Base-by-base conservation (phyloP, 2,329 filamentous ascomycete genomes). In the Paecilomyces dactylethromorphus region DNA sequence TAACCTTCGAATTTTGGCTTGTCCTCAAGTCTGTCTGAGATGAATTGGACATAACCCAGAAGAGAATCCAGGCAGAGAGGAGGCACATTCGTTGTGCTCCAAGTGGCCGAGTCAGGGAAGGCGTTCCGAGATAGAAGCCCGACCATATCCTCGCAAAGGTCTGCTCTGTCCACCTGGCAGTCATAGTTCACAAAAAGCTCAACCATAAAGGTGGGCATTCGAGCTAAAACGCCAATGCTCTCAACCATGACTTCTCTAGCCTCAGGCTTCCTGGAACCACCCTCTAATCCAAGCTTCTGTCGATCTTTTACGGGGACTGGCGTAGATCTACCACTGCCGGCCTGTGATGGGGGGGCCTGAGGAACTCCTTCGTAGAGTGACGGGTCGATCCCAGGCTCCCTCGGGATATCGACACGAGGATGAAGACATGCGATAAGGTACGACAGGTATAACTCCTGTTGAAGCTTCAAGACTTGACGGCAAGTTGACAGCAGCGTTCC, bases 141-240 rank as follows among this genome's bases (percentile, higher is more conserved):
- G 60, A 99, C 86, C 84, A 97, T 89, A 69, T 99, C 95, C 77
- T 96, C 90, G 69, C 94, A 99, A 4, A 99, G 78, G 76, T 99
- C 94, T 56, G 87, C 88, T 55, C 92, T 85, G 70, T 99, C 91
- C 56, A 91, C 87, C 69, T 97, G 92, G 69, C 93, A 99, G 74
- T 99, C 94, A 71, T 97, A 99, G 74, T 99, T 99, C 75, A 97
- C 87, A 71, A 97, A 99, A 7, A 99, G 82, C 73, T 99, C 95
- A 11, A 89, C 87, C 86, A 97, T 92, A 70, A 95, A 99, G 50
- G 87, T 92, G 0, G 94, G 92, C 80, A 99, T 96, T 50, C 95
- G 85, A 39, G 92, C 90, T 60, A 99, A 80, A 57, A 93, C 92
- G 35, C 93, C 92, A 52, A 99, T 88, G 66, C 90, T 96, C 76